Percentiles rank a stretch among this genome's conserved stretches.
These are phyloP conservation scores for Capsella bursapastoris DNA, from an alignment of 345 rosid species.

Conservation along the genomic window DNA sequence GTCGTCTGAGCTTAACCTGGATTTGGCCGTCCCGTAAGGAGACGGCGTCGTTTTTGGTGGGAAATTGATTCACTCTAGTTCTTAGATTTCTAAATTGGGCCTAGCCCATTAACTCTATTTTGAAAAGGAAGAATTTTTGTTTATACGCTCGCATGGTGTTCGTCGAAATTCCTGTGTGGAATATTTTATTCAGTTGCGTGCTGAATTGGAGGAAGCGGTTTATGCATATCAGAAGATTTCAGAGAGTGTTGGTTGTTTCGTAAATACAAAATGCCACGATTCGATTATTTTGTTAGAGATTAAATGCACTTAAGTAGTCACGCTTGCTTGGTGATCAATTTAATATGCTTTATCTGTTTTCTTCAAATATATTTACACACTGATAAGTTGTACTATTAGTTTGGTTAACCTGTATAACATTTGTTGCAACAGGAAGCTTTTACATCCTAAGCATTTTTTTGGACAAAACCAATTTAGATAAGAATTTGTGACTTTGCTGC, in stretches of 20 bases:
- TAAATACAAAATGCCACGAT: too few species aligned
- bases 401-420: slow-evolving; percentile 25
- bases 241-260: too few species aligned
- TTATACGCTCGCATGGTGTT: background rate
- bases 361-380: background rate
- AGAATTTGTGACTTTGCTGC: slow-evolving; percentile 81
- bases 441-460: slow-evolving; percentile 14
- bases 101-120: slow-evolving; percentile 15
- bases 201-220: background rate
- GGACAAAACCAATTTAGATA: slow-evolving; percentile 45
- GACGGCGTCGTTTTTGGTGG: background rate
- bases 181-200: background rate
- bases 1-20: background rate
- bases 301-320: background rate
- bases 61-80: background rate
- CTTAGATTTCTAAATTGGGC: background rate
- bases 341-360: slow-evolving; percentile 2
- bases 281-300: background rate
- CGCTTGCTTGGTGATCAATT: background rate
- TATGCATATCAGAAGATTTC: background rate
- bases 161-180: slow-evolving; percentile 9
- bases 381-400: slow-evolving; percentile 12
- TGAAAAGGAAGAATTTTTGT: background rate
- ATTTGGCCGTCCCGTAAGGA: background rate
- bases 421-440: slow-evolving; percentile 6